Percentiles rank a stretch among this genome's conserved stretches.
Evolutionary conservation across 345 rosid genomes (phyloP).

Genomic region (Litchi chinensis): DNA sequence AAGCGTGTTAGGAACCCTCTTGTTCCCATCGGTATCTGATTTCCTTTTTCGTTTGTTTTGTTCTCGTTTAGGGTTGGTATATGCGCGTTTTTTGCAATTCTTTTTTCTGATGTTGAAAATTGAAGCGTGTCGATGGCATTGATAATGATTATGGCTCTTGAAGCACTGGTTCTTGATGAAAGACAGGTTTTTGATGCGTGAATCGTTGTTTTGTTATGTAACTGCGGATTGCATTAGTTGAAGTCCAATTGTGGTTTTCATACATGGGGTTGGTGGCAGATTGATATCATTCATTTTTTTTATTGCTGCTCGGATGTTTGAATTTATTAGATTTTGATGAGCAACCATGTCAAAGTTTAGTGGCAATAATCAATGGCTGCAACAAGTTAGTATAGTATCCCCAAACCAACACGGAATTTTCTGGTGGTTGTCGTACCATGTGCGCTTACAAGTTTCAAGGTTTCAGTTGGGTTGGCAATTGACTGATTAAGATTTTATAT

Average conservation of each 20-base stretch:
- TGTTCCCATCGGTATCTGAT: conserved; percentile 63
- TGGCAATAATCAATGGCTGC: not conserved
- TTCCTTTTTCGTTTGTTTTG: not conserved
- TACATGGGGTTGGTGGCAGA: no score
- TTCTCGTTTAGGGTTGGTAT: not conserved
- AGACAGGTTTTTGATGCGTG: not conserved
- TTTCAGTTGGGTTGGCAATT: not conserved
- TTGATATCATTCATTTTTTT: not conserved
- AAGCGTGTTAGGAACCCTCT: conserved; percentile 67
- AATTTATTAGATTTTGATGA: not conserved
- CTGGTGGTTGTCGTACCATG: not conserved
- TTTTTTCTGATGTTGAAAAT: no score
- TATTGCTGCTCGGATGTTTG: not conserved
- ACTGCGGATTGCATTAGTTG: not conserved
- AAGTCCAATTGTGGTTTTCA: not conserved
- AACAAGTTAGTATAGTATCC: not conserved
- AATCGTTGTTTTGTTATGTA: not conserved
- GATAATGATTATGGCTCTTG: not conserved
- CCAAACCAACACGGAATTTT: not conserved
- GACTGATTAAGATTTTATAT: not conserved
- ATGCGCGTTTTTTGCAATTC: no score
- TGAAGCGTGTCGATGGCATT: not conserved
- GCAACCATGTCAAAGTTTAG: not conserved
- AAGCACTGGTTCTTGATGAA: not conserved
- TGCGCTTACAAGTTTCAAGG: not conserved